phyloP scores from a whole-genome alignment of 495 filamentous ascomycete genomes.

The Penicillium psychrofluorescens region DNA sequence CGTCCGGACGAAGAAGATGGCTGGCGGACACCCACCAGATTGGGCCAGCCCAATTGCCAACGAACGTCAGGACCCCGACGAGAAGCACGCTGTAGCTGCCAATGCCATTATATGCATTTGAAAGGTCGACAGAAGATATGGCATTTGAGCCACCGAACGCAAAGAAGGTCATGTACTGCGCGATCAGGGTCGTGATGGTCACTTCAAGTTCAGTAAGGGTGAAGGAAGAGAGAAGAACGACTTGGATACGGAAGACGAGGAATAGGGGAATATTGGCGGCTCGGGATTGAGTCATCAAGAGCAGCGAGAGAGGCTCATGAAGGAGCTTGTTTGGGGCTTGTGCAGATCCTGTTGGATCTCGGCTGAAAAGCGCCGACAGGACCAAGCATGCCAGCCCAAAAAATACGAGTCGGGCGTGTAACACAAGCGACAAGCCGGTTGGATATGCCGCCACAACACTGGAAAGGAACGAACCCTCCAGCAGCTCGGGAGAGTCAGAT shows the following conservation, averaged over 20 bases:
- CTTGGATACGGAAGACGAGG: constrained; percentile 58
- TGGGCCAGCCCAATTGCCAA: constrained; percentile 85
- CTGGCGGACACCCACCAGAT: constrained; percentile 75
- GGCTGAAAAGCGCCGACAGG: constrained; percentile 18
- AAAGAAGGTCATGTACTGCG: constrained; percentile 78
- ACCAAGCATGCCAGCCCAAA: constrained; percentile 40
- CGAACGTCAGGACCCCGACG: constrained; percentile 75
- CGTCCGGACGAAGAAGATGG: constrained; percentile 43
- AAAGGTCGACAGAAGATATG: constrained; percentile 81
- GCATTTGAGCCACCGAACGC: constrained; percentile 87
- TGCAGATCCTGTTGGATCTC: background rate
- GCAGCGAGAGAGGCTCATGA: constrained; percentile 65
- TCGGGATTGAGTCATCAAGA: constrained; percentile 81
- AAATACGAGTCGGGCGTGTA: constrained; percentile 35
- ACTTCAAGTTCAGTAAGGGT: constrained; percentile 46
- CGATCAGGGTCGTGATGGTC: constrained; percentile 55
- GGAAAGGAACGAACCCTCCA: constrained; percentile 46
- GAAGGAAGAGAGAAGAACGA: constrained; percentile 41
- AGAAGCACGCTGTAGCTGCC: constrained; percentile 55
- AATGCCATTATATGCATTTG: constrained; percentile 78
- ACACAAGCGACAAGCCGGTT: constrained; percentile 40
- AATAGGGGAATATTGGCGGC: constrained; percentile 79
- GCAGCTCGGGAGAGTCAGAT: constrained; percentile 79
- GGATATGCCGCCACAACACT: constrained; percentile 38
- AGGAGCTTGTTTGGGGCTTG: constrained; percentile 23